Evolutionary conservation across 2,329 filamentous ascomycete genomes (phyloP).

Genomic region (Sporothrix brasiliensis): DNA sequence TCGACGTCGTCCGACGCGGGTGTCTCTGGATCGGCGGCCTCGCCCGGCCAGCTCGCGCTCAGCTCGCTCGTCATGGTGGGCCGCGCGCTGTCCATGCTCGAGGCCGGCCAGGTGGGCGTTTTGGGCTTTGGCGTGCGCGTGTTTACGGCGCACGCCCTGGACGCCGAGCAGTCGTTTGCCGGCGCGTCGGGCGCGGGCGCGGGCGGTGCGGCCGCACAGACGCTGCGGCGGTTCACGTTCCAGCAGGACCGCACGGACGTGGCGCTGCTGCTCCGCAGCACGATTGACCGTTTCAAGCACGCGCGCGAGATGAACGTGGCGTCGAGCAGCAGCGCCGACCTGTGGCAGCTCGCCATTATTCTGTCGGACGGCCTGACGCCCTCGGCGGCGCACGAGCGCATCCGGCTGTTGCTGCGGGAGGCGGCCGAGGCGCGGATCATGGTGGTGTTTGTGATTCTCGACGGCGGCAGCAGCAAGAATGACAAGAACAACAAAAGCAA

Average conservation of each 20-base stretch:
- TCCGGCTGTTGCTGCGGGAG: slow-evolving; percentile 79
- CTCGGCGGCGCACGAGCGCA: slow-evolving; percentile 74
- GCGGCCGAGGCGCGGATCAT: slow-evolving; percentile 94
- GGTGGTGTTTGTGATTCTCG: slow-evolving; percentile 97
- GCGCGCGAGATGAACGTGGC: slow-evolving; percentile 58
- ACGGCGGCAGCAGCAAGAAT: slow-evolving; percentile 57
- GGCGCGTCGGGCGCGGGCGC: slow-evolving; percentile 50
- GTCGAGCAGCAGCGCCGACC: slow-evolving; percentile 59
- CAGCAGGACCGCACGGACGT: slow-evolving; percentile 86
- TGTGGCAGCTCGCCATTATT: slow-evolving; percentile 94
- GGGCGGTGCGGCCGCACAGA: slow-evolving; percentile 74
- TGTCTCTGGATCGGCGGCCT: slow-evolving; percentile 52
- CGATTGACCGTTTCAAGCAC: slow-evolving; percentile 77
- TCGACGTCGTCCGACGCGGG: not conserved
- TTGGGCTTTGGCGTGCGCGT: slow-evolving; percentile 85
- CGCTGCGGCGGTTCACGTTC: slow-evolving; percentile 84
- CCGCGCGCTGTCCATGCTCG: slow-evolving; percentile 84
- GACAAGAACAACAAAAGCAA: slow-evolving; percentile 18
- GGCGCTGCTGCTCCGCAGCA: slow-evolving; percentile 72
- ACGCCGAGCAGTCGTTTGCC: slow-evolving; percentile 69
- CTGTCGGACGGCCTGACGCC: slow-evolving; percentile 94
- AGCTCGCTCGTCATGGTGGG: slow-evolving; percentile 93
- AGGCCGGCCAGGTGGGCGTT: slow-evolving; percentile 90
- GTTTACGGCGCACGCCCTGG: slow-evolving; percentile 83
- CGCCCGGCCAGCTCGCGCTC: slow-evolving; percentile 72